Base-by-base conservation (phyloP, 2,329 filamentous ascomycete species). In the Fusarium sterilihyphosum region DNA sequence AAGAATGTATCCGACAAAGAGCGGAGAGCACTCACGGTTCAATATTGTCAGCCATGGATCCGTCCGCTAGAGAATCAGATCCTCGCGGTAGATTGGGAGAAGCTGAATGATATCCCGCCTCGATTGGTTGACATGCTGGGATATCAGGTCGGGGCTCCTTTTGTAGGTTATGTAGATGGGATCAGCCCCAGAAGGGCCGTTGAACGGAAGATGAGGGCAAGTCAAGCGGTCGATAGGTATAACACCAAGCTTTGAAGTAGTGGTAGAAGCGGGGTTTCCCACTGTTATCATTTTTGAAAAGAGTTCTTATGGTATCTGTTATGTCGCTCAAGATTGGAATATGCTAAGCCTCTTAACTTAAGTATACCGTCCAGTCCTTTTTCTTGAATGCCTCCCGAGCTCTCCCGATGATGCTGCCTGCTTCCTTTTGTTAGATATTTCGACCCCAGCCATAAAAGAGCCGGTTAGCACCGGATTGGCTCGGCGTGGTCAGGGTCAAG, bases 241-340 rank as follows among this genome's bases (percentile, higher is more conserved):
- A 12, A 16, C 4, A 31, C 20, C 14, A 31, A 49, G 20, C 26
- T 49, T 12, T 49, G 14, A 49, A 3, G 4, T 5, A n/a, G n/a
- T n/a, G n/a, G n/a, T n/a, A 47, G 18, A 22, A 49, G 20, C 20
- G 8, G 14, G 4, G 14, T 29, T 22, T 29, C 4, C 0, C 13
- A 47, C 13, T 29, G 5, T 22, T 16, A 47, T 47, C 0, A 3
- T 1, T 7, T 29, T 22, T 5, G 6, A 24, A 7, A 2, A 35
- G 13, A 20, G 37, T 7, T 38, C 37, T 38, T 20, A 20, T 8
- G 18, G 11, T 38, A 18, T 38, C 6, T 38, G 37, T 12, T 12
- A 20, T 20, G 37, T 6, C 3, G 11, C 37, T 20, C 6, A 11
- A 38, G 11, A 20, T 38, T 38, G 37, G 11, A 38, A 38, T 38